Evolutionary conservation across 2,329 filamentous ascomycete species (phyloP).

Genomic region (Colletotrichum sp.): DNA sequence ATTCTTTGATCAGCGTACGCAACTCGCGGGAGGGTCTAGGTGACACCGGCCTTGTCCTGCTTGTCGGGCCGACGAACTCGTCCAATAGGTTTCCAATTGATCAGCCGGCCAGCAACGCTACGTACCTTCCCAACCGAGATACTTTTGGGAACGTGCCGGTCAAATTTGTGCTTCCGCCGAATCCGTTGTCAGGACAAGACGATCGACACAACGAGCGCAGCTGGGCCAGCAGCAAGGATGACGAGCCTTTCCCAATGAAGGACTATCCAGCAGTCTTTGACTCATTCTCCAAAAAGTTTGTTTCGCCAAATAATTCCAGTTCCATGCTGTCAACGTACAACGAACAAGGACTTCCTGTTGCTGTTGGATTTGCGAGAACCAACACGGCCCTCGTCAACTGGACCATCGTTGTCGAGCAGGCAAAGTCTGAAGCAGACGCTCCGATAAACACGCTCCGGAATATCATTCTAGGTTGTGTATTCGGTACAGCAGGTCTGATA

Average conservation of each 20-base stretch:
- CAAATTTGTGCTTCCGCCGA: conserved; percentile 67
- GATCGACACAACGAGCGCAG: conserved; percentile 57
- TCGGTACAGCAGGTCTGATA: conserved; percentile 79
- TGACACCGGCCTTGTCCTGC: conserved; percentile 69
- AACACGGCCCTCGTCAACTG: conserved; percentile 76
- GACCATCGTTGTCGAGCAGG: conserved; percentile 82
- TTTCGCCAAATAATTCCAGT: conserved; percentile 69
- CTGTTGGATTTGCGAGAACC: conserved; percentile 80
- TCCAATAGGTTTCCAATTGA: conserved; percentile 67
- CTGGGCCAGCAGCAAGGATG: conserved; percentile 44
- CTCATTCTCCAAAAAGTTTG: conserved; percentile 60
- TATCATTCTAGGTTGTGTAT: conserved; percentile 84
- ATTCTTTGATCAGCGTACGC: conserved; percentile 66
- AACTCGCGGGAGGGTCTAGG: conserved; percentile 73
- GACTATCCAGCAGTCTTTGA: conserved; percentile 68
- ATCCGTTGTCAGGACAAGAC: conserved; percentile 36
- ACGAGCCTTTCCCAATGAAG: conserved; percentile 60
- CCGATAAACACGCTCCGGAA: conserved; percentile 79
- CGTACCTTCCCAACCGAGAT: conserved; percentile 41
- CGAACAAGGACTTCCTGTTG: conserved; percentile 72
- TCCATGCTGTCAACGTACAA: conserved; percentile 73
- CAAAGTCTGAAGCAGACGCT: conserved; percentile 73
- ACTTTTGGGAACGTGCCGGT: conserved; percentile 51
- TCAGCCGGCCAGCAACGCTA: conserved; percentile 51
- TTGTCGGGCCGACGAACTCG: conserved; percentile 70